A percentile compares a stretch with the other conserved stretches of the same genome.
phyloP scores from a whole-genome alignment of 768 basidiomycete genomes.

The Trametes sanguinea region DNA sequence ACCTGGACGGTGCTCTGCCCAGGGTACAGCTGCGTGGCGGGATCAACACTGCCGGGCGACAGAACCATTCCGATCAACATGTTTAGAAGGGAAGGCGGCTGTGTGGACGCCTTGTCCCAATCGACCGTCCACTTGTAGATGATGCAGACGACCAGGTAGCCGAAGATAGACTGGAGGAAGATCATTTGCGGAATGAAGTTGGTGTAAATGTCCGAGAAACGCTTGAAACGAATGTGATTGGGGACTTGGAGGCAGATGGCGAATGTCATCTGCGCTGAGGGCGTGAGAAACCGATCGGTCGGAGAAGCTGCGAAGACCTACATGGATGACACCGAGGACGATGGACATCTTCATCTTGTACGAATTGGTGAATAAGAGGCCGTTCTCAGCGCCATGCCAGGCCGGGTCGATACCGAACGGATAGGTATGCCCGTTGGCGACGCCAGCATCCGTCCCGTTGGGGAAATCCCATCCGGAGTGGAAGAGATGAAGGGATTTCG shows the following conservation, averaged over 20 bases:
- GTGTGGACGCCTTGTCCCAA: slow-evolving; percentile 70
- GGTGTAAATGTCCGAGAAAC: slow-evolving; percentile 81
- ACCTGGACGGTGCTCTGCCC: slow-evolving; percentile 88
- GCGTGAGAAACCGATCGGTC: neutral
- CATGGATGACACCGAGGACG: slow-evolving; percentile 93
- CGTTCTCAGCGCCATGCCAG: slow-evolving; percentile 94
- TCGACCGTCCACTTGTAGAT: slow-evolving; percentile 97
- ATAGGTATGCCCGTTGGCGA: slow-evolving; percentile 72
- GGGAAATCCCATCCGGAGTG: slow-evolving; percentile 87
- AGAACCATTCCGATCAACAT: slow-evolving; percentile 98
- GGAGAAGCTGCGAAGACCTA: slow-evolving; percentile 42
- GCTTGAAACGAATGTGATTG: slow-evolving; percentile 94
- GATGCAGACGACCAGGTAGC: slow-evolving; percentile 92
- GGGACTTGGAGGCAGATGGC: slow-evolving; percentile 94
- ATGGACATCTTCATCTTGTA: slow-evolving; percentile 99
- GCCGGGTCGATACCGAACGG: slow-evolving; percentile 92
- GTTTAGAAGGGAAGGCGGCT: slow-evolving; percentile 89
- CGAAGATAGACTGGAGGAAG: slow-evolving; percentile 97
- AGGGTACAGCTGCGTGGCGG: slow-evolving; percentile 70
- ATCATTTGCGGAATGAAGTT: slow-evolving; percentile 98
- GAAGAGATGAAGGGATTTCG: slow-evolving; percentile 86
- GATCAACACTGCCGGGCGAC: slow-evolving; percentile 77
- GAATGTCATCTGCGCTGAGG: slow-evolving; percentile 86
- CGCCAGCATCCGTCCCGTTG: slow-evolving; percentile 50
- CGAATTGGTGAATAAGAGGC: slow-evolving; percentile 92